Evolutionary conservation across 1,139 yeast species (phyloP).

Genomic region (Suhomyces taliae): DNA sequence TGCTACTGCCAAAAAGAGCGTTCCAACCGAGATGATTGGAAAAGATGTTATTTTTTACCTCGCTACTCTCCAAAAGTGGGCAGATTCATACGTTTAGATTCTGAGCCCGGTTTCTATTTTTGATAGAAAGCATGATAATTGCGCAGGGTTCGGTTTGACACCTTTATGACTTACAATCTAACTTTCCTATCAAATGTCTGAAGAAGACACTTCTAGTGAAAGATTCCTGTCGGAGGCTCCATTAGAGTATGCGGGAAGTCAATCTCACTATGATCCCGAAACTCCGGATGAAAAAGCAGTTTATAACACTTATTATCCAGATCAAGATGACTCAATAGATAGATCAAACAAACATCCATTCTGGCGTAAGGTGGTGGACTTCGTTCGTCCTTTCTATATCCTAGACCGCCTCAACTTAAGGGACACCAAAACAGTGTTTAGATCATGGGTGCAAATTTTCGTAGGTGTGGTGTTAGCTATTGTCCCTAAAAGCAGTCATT

Average conservation of each 20-base stretch:
- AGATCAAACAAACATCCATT: conserved; percentile 4
- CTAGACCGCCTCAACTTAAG: conserved; percentile 26
- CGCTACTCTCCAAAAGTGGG: conserved; percentile 6
- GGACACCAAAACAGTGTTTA: conserved; percentile 26
- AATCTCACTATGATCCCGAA: not conserved
- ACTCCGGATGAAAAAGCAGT: not conserved
- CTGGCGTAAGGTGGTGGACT: conserved; percentile 15
- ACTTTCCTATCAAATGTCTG: not conserved
- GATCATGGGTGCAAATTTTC: conserved; percentile 35
- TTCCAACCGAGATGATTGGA: conserved; percentile 20
- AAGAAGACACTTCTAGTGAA: not conserved
- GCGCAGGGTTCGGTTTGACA: not conserved
- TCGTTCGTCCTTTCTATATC: conserved; percentile 26
- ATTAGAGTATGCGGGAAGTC: not conserved
- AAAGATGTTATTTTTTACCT: conserved; percentile 17
- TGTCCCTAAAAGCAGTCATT: conserved; percentile 25
- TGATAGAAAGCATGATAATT: not conserved
- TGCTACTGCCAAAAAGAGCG: conserved; percentile 20
- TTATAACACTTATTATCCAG: conserved; percentile 1
- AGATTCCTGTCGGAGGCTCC: not conserved
- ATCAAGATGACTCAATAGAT: not conserved
- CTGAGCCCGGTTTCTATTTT: not conserved
- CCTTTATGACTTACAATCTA: not conserved
- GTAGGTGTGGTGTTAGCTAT: conserved; percentile 25
- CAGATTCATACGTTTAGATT: not conserved